Evolutionary conservation across 345 rosid genomes (phyloP), one percentile per base, ranked within the genome.

Genomic region (Sonneratia alba): DNA sequence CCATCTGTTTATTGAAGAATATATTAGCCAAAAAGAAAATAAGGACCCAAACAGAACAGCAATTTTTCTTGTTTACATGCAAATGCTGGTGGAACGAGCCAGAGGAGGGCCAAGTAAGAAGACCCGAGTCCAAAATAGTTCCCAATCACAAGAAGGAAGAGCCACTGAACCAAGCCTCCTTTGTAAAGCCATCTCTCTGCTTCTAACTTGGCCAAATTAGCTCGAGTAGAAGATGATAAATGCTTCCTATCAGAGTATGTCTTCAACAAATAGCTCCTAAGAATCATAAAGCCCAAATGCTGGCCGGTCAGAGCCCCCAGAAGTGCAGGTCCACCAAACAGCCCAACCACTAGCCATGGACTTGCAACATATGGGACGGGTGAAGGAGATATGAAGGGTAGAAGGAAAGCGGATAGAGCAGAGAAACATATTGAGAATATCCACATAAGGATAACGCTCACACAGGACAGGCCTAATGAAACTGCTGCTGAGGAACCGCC

Each of bases 101-200:
- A 95, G 77, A 86, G 81, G 36, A 95, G 81, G 55, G 99, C 97
- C 76, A 95, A 22, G 81, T 83, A 95, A 40, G 97, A 80, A 74
- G 97, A 90, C 68, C 97, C 93, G 62, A 92, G 70, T 78, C 79
- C 86, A 71, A 78, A 90, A 77, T 92, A 95, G 70, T 87, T 89
- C 82, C 96, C 97, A 0, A 87, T 21, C 7, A 75, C 72, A 64
- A 95, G 82, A 81, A 95, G 86, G 81, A 86, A 71, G 72, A 92
- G 76, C 99, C 99, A 95, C 79, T 87, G 97, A 65, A 92, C 66
- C 79, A 83, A 87, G 70, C 97, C 97, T 67, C 92, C 81, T 87
- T 95, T 92, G 72, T 82, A 92, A 72, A 95, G 85, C 97, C 96
- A 92, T 82, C 97, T 90, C 83, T 95, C 99, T 73, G 99, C 84